phyloP scores from a whole-genome alignment of 352 stramenopile genomes.

The Phytophthora hybrid region DNA sequence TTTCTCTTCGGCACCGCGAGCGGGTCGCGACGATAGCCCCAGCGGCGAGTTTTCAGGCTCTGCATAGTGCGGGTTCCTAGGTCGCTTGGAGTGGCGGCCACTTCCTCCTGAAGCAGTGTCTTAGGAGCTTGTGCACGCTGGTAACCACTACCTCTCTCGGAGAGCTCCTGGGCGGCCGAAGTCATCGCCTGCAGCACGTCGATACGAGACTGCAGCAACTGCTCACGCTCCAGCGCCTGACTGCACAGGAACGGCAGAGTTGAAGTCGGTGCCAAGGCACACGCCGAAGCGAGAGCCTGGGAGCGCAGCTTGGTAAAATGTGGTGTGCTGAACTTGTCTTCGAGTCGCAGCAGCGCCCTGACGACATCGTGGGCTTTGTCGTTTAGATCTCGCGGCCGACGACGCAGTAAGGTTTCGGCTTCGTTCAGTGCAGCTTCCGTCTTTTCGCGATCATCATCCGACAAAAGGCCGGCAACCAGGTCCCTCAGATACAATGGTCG shows the following conservation, averaged over 20 bases:
- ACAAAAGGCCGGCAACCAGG: conserved; percentile 57
- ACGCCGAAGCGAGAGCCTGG: conserved; percentile 59
- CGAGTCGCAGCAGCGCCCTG: conserved; percentile 65
- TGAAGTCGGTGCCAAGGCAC: conserved; percentile 51
- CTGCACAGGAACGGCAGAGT: conserved; percentile 64
- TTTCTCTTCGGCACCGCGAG: conserved; percentile 61
- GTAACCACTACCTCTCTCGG: conserved; percentile 48
- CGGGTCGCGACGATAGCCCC: conserved; percentile 71
- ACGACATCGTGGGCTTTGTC: conserved; percentile 65
- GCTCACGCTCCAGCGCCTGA: conserved; percentile 77
- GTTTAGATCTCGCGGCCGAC: conserved; percentile 65
- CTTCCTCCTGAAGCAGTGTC: conserved; percentile 52
- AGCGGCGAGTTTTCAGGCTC: conserved; percentile 70
- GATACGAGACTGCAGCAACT: conserved; percentile 78
- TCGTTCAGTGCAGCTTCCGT: conserved; percentile 61
- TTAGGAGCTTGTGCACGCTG: conserved; percentile 34
- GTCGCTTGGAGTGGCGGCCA: conserved; percentile 20
- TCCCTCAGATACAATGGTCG: conserved; percentile 82
- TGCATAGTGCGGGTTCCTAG: conserved; percentile 57
- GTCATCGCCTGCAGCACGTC: conserved; percentile 70
- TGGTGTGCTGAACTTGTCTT: conserved; percentile 76
- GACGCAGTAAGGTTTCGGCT: conserved; percentile 63
- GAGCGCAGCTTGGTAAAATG: conserved; percentile 60
- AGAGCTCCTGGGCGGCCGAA: conserved; percentile 68
- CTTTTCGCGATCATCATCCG: conserved; percentile 69